Evolutionary conservation across 2,329 filamentous ascomycete species (phyloP).

Genomic region (Pseudocercospora pini-densiflorae): DNA sequence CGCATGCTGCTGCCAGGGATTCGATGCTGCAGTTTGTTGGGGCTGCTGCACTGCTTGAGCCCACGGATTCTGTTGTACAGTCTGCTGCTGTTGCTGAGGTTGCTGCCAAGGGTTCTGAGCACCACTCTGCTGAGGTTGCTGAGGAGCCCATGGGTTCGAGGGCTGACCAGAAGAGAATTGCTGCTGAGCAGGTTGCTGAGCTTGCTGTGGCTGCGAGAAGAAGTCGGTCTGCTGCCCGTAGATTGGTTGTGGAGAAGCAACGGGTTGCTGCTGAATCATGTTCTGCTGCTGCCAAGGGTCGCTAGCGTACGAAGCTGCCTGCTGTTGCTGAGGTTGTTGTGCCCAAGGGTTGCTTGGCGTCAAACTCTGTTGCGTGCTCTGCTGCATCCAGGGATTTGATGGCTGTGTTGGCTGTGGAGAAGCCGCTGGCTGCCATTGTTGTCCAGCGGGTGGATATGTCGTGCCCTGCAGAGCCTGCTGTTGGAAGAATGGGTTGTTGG

Average conservation of each 20-base stretch:
- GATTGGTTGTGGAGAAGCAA: conserved; percentile 33
- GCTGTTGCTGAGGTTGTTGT: conserved; percentile 29
- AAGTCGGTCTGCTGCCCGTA: conserved; percentile 37
- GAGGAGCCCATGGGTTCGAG: conserved; percentile 6
- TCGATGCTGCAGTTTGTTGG: conserved; percentile 21
- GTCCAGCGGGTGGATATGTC: conserved; percentile 22
- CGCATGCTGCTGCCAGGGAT: conserved; percentile 31
- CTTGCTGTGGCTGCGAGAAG: conserved; percentile 35
- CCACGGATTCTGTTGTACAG: conserved; percentile 12
- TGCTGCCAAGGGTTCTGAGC: conserved; percentile 29
- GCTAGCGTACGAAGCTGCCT: conserved; percentile 16
- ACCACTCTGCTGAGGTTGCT: conserved; percentile 9
- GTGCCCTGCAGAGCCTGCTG: conserved; percentile 29
- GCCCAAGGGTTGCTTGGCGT: conserved; percentile 48
- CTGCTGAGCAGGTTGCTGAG: conserved; percentile 39
- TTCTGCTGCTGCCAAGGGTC: conserved; percentile 34
- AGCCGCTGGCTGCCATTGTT: conserved; percentile 31
- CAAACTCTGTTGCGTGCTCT: conserved; percentile 44
- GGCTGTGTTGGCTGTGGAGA: conserved; percentile 58
- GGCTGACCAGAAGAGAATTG: conserved; percentile 42
- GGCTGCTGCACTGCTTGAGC: conserved; percentile 23
- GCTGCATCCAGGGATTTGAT: conserved; percentile 45
- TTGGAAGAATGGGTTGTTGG: conserved; percentile 38
- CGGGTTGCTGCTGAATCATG: conserved; percentile 40
- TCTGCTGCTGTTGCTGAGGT: conserved; percentile 23